Evolutionary conservation across 2,329 filamentous ascomycete genomes (phyloP).

Genomic region (Xylariaceae sp.): DNA sequence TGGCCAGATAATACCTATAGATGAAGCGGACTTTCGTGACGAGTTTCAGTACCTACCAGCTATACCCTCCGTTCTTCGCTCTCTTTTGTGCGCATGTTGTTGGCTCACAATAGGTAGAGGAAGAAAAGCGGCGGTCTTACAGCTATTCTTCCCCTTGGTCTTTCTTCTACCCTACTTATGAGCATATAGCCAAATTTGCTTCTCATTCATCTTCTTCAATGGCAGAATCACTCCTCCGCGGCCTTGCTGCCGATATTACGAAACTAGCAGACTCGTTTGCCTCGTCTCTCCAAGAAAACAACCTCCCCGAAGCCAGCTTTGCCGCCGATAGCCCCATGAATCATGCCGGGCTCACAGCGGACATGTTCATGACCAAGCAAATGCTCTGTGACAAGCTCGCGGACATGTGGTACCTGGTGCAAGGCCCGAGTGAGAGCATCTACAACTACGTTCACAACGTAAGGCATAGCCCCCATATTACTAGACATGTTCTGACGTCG

Average conservation of each 20-base stretch:
- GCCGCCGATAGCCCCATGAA: conserved; percentile 51
- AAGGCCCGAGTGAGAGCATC: conserved; percentile 58
- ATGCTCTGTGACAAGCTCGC: conserved; percentile 52
- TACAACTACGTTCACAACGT: conserved; percentile 53
- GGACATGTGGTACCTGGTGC: conserved; percentile 54
- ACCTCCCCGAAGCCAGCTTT: conserved; percentile 51
- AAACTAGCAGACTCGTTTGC: conserved; percentile 52
- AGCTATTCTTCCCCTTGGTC: background rate
- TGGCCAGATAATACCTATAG: background rate
- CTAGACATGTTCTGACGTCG: conserved; percentile 10
- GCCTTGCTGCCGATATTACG: conserved; percentile 53
- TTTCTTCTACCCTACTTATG: background rate
- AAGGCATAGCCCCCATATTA: conserved; percentile 21
- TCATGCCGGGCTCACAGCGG: conserved; percentile 50
- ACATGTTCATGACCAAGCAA: conserved; percentile 53
- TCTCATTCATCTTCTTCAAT: conserved; percentile 30
- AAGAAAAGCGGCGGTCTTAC: no score
- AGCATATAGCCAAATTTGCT: background rate
- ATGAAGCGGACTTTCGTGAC: no score
- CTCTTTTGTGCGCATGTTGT: no score
- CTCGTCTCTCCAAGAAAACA: conserved; percentile 50
- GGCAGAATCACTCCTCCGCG: conserved; percentile 45
- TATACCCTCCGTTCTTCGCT: no score
- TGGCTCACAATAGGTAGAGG: no score
- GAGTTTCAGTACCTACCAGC: no score